Evolutionary conservation across 768 basidiomycete species (phyloP), one percentile per base, ranked within the genome.

Genomic region (Termitomyces sp.): DNA sequence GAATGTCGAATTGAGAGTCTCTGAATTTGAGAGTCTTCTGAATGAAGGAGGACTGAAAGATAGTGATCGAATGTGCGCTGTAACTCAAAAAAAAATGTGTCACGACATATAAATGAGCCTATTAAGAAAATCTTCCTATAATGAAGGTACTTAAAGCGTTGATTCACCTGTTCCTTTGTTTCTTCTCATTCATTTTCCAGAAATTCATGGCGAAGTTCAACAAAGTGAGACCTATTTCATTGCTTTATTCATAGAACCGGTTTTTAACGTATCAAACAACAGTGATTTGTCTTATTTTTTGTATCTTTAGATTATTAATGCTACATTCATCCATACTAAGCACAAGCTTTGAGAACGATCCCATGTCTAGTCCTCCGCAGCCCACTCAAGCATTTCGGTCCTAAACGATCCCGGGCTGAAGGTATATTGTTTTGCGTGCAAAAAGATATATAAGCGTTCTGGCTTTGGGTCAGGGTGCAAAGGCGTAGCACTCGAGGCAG

Each of bases 401-500:
- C 90, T 85, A 64, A 90, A 96, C 28, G 80, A 73, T n/a, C 93
- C 93, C 45, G 94, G 75, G 61, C 83, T 85, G 13, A 87, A 88
- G 50, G 86, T 90, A 71, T 94, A 98, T 64, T 82, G 81, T 66
- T 90, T 71, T 28, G 97, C 95, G 66, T 99, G 97, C 67, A 99
- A 73, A 73, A 95, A 99, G 63, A 99, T 98, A 72, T 93, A 98
- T 57, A 98, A 76, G 60, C 85, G 85, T 69, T 94, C 92, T 2
- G 95, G 94, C 66, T 83, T 85, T 2, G 96, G 97, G 72, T 99
- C 97, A 12, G 94, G 92, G 57, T 94, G 87, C 26, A 98, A 73
- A 16, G 97, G 97, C 47, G 70, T 90, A 98, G 69, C 96, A 99
- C 67, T 93, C 91, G 1, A 82, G 77, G 69, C 96, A 99, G 73